phyloP scores from a whole-genome alignment of 352 stramenopile species.

The Globisporangium mamillatum region DNA sequence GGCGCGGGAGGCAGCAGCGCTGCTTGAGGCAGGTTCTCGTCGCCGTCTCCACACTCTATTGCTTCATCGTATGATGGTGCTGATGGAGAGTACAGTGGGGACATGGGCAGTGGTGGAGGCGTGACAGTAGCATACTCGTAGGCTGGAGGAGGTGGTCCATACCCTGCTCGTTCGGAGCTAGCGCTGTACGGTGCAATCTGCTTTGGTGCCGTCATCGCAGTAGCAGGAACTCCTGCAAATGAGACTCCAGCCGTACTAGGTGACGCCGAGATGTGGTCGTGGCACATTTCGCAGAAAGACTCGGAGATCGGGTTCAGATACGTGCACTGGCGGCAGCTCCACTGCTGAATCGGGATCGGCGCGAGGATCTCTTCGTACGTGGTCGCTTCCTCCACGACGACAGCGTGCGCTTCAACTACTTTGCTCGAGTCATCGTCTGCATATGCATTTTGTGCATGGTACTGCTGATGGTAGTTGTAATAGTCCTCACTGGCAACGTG shows the following conservation, averaged over 20 bases:
- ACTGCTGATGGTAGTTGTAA: slow-evolving; percentile 2
- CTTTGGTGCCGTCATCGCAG: neutral
- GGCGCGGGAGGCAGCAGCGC: neutral
- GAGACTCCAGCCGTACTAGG: neutral
- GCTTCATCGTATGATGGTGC: slow-evolving; percentile 26
- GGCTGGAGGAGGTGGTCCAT: neutral
- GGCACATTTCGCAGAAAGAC: slow-evolving; percentile 65
- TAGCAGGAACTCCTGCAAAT: neutral
- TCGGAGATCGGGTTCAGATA: slow-evolving; percentile 50
- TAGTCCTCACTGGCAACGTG: slow-evolving; percentile 1
- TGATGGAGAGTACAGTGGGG: slow-evolving; percentile 25
- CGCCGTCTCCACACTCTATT: slow-evolving; percentile 1
- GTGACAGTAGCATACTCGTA: slow-evolving; percentile 8
- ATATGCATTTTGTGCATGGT: neutral
- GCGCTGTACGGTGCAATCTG: neutral
- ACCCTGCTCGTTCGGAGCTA: neutral
- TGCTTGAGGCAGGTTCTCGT: neutral
- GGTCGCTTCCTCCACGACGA: slow-evolving; percentile 32
- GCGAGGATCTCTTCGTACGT: slow-evolving; percentile 14
- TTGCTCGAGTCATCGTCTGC: slow-evolving; percentile 6
- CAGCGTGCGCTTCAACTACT: slow-evolving; percentile 37
- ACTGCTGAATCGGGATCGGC: neutral
- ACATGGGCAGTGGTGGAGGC: slow-evolving; percentile 13
- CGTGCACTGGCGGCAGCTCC: slow-evolving; percentile 37
- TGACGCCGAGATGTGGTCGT: slow-evolving; percentile 40